Evolutionary conservation across 2,329 filamentous ascomycete genomes (phyloP).

Genomic region (Teratosphaeria destructans): DNA sequence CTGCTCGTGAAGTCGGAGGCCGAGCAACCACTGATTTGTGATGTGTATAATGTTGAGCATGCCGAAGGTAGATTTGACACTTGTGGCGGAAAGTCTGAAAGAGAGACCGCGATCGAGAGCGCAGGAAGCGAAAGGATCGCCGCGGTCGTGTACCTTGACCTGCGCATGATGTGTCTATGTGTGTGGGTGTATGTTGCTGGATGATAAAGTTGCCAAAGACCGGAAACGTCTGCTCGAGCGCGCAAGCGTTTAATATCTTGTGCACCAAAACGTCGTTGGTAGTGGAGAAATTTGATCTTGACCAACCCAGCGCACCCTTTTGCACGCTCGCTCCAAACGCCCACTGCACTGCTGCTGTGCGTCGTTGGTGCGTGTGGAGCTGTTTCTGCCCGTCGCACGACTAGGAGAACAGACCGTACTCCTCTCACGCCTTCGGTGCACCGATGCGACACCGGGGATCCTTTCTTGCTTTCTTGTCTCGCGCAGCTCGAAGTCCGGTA

Average conservation of each 20-base stretch:
- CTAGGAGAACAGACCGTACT: neutral
- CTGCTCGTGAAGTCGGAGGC: slow-evolving; percentile 31
- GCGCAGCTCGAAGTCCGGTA: neutral
- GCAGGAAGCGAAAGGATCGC: slow-evolving; percentile 12
- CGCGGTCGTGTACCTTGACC: neutral
- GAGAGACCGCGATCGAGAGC: slow-evolving; percentile 27
- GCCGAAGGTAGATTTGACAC: slow-evolving; percentile 28
- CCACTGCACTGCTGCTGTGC: neutral
- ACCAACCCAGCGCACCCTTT: neutral
- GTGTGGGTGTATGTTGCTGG: neutral
- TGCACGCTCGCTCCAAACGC: neutral
- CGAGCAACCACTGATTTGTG: slow-evolving; percentile 30
- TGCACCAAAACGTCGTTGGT: neutral
- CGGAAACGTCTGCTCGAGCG: neutral
- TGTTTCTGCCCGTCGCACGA: neutral
- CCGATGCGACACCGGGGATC: neutral
- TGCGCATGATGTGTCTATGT: neutral
- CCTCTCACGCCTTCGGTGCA: neutral
- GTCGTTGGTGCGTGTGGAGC: neutral
- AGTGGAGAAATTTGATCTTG: neutral
- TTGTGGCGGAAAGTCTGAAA: slow-evolving; percentile 35
- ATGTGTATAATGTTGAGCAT: slow-evolving; percentile 33
- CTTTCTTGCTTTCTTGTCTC: neutral
- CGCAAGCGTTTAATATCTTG: neutral
- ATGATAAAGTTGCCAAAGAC: neutral